Evolutionary conservation across 768 basidiomycete genomes (phyloP), one percentile per base, ranked within the genome.

Genomic region (Phlegmacium glaucopus): DNA sequence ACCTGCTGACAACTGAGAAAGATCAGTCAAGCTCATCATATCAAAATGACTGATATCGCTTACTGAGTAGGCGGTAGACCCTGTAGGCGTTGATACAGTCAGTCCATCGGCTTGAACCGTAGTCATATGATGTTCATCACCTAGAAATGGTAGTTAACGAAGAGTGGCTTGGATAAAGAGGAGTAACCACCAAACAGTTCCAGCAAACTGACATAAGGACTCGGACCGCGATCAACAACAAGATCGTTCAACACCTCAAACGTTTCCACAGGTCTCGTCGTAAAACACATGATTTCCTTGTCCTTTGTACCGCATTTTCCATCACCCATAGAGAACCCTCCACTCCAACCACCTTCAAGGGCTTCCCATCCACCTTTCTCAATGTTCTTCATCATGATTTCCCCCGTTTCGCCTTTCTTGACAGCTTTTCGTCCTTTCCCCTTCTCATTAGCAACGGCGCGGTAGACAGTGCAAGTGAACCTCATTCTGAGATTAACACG

Each of bases 61-160:
- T 57, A 93, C 91, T 12, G 96, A 99, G 67, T 99, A 99, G 3
- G 96, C 96, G 9, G 96, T 99, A 18, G 96, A 98, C 4, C 96
- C 96, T 0, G 96, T 99, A 7, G 96, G 96, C 0, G 96, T 99
- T 28, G 96, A 87, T 12, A 99, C 85, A 26, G 90, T 92, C 36
- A 99, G 72, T 10, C 96, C 96, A 59, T 99, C 96, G 0, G 94
- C 96, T 70, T 98, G 96, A 3, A 98, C 96, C 2, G 96, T 99
- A 1, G 96, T 99, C 80, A 99, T 86, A 71, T 98, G 96, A 66
- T 99, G 92, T 54, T 99, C 95, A 62, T 99, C 96, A 50, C 94
- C 95, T 97, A 34, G 11, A 40, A 48, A 32, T 10, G 18, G 56
- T 16, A 62, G 50, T 39, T 44, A 13, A 15, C 26, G 30, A 44